Percentiles rank a stretch among this genome's conserved stretches.
These are phyloP conservation scores for Tylopilus sp. DNA, from an alignment of 1,284 basidiomycete genomes.

Conservation along the genomic window DNA sequence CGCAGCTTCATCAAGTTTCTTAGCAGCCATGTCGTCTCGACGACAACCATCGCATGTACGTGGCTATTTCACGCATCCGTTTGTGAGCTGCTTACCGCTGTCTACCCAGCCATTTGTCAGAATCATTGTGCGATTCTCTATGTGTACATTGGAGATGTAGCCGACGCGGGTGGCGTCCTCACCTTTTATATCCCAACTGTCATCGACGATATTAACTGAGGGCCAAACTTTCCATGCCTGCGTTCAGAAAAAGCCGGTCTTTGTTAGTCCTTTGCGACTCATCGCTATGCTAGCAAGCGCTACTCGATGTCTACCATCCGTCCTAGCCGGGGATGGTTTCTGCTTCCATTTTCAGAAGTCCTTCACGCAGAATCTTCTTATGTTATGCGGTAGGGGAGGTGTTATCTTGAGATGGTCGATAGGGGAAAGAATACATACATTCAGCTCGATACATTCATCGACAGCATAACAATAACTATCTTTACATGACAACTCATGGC, in stretches of 20 bases:
- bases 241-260: neutral
- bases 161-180: slow-evolving; percentile 78
- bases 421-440: slow-evolving; percentile 1
- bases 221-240: neutral
- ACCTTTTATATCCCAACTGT: slow-evolving; percentile 83
- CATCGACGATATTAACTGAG: slow-evolving; percentile 38
- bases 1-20: slow-evolving; percentile 81
- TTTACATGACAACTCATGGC: slow-evolving; percentile 13
- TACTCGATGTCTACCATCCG: neutral
- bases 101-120: slow-evolving; percentile 68
- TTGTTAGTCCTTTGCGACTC: neutral
- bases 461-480: neutral
- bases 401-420: neutral
- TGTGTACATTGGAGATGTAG: slow-evolving; percentile 82
- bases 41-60: slow-evolving; percentile 81
- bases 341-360: neutral
- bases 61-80: neutral
- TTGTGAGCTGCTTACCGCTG: neutral
- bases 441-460: slow-evolving; percentile 11
- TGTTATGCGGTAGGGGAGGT: too few species aligned
- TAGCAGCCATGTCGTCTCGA: slow-evolving; percentile 78
- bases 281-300: neutral
- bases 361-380: too few species aligned
- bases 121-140: slow-evolving; percentile 84
- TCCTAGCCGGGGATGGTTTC: neutral